phyloP scores from a whole-genome alignment of 768 basidiomycete species.

The Tylopilus balloui region DNA sequence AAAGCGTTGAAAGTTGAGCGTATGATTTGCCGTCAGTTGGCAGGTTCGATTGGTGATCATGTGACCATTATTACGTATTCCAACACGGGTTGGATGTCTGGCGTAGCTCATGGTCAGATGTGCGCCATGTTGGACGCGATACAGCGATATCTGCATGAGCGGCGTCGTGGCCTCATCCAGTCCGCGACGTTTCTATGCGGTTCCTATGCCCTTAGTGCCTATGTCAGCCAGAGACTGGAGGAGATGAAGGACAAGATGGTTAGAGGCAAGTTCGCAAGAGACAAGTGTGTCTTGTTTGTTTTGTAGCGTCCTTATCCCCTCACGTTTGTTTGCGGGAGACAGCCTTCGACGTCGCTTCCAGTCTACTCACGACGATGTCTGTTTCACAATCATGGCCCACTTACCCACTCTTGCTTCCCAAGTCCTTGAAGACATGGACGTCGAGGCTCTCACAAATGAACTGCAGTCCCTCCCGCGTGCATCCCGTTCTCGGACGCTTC shows the following conservation, averaged over 20 bases:
- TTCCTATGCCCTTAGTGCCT: conserved; percentile 57
- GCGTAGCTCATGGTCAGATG: no score
- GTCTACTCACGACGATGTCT: conserved; percentile 71
- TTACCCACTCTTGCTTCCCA: conserved; percentile 63
- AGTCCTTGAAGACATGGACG: conserved; percentile 69
- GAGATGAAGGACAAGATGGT: conserved; percentile 63
- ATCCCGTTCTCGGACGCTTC: conserved; percentile 17
- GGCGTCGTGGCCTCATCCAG: conserved; percentile 44
- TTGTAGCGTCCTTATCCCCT: background rate
- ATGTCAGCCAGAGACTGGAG: conserved; percentile 56
- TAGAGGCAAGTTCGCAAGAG: conserved; percentile 57
- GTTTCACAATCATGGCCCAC: conserved; percentile 70
- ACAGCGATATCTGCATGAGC: conserved; percentile 46
- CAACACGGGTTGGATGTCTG: no score
- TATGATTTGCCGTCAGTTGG: no score
- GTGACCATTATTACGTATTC: no score
- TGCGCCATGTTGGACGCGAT: conserved; percentile 41
- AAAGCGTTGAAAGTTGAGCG: no score
- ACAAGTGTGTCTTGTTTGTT: conserved; percentile 37
- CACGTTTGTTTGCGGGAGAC: background rate
- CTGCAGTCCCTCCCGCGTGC: conserved; percentile 44
- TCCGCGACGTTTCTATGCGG: conserved; percentile 53
- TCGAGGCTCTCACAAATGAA: conserved; percentile 63
- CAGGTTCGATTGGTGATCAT: no score
- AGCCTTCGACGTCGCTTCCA: conserved; percentile 72